Evolutionary conservation across 2,329 filamentous ascomycete species (phyloP), one percentile per base, ranked within the genome.

Genomic region (Trichoderma aggressivum): DNA sequence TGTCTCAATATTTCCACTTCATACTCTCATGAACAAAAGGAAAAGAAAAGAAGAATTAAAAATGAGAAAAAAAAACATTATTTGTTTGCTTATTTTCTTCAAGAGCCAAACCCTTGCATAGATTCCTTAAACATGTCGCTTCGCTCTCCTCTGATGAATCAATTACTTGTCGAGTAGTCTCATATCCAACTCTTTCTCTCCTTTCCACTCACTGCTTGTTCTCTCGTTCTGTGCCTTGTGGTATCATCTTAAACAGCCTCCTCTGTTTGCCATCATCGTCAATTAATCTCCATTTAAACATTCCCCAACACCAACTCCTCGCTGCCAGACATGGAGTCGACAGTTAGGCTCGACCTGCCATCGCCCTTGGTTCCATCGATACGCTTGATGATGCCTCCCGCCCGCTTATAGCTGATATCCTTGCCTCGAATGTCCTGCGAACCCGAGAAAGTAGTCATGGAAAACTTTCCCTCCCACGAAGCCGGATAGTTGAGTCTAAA

Each of bases 391-490:
- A 80, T 74, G 1, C 80, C 78, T 4, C 79, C 78, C 76, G 79
- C 80, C 2, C 78, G 72, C 3, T 76, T 77, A 3, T 86, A 74
- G 65, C 78, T 73, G 14, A 88, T 80, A 18, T 80, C 85, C 53
- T 82, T 79, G 16, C 87, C 87, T 24, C 65, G 72, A 8, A 84
- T 77, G 2, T 71, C 67, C 34, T 87, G 77, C 11, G 70, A 73
- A 3, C 86, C 86, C 28, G 81, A 81, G 18, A 84, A 77, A 21
- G 81, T 81, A 71, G 80, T 70, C 14, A 83, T 81, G 11, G 72
- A 72, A 39, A 88, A 77, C 24, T 74, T 73, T 16, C 87, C 87
- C 73, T 84, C 83, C 87, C 87, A 89, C 3, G 81, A 78, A 26
- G 75, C 75, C 0, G 87, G 86, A 73, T 87, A 88, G 18, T 64